phyloP scores from a whole-genome alignment of 108 stramenopile genomes.

The Thalassiosira profunda region DNA sequence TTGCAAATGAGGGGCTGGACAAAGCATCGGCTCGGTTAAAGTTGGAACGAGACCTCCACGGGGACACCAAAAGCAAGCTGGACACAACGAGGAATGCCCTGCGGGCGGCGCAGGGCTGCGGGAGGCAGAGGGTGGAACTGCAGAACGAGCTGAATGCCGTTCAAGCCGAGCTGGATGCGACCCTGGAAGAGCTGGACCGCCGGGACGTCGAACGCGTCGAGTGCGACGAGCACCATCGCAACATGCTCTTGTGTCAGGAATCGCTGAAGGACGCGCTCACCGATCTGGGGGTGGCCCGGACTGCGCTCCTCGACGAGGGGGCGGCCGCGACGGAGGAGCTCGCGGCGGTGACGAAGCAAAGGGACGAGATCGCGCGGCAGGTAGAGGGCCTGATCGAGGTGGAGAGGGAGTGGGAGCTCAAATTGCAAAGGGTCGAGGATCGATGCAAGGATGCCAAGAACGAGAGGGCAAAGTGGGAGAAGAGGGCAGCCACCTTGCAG shows the following conservation, averaged over 20 bases:
- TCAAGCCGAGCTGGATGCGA: slow-evolving; percentile 7
- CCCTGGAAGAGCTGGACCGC: slow-evolving; percentile 23
- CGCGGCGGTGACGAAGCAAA: not conserved
- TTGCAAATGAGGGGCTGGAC: slow-evolving; percentile 16
- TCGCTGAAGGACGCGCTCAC: not conserved
- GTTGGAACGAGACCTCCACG: not conserved
- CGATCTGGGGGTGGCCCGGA: not conserved
- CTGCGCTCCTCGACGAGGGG: not conserved
- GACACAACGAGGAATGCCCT: not conserved
- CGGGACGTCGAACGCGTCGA: slow-evolving; percentile 46
- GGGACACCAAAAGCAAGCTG: not conserved
- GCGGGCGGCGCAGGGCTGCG: not conserved
- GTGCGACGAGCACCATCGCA: slow-evolving; percentile 24
- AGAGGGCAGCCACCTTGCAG: not conserved
- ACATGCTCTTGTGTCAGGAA: slow-evolving; percentile 12
- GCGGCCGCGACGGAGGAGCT: not conserved
- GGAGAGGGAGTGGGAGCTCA: not conserved
- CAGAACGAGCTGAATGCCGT: slow-evolving; percentile 3
- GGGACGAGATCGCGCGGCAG: not conserved
- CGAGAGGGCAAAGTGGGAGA: slow-evolving; percentile 9
- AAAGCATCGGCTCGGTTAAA: slow-evolving; percentile 11
- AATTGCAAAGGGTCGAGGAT: not conserved
- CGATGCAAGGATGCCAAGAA: not conserved
- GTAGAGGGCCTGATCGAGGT: not conserved
- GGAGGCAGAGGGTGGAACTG: not conserved